Base-by-base conservation (phyloP, 2,329 filamentous ascomycete genomes). In the Aspergillus sp. region DNA sequence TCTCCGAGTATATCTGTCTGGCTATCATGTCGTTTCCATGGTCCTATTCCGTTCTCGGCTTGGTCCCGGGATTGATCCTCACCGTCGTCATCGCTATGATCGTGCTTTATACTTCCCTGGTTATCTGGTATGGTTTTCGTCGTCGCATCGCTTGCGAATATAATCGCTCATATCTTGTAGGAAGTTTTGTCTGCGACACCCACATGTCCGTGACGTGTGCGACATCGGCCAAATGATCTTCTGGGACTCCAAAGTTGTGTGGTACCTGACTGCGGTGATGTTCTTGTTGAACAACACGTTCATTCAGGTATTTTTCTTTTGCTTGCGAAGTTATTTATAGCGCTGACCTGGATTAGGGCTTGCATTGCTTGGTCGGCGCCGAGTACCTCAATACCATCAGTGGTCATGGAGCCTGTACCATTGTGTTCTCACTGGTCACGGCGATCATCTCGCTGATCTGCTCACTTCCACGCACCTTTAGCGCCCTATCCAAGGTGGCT, bases 171-270 rank as follows among this genome's bases (percentile, higher is more conserved):
- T 50, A 28, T 69, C 10, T 74, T 80, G 8, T 70, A 93, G 90
- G 92, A 87, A 93, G 74, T 97, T 97, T 71, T 97, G 93, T 74
- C 79, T 97, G 60, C 87, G 92, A 51, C 92, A 97, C 72, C 93
- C 93, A 0, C 91, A 97, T 74, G 88, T 96, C 61, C 88, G 92
- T 68, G 93, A 97, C 79, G 91, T 97, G 13, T 97, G 92, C 73
- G 93, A 97, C 73, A 91, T 97, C 72, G 93, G 92, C n/a, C 91
- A 97, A 76, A 93, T 93, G 84, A 85, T 97, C 21, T 97, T 96
- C 78, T 96, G 90, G 88, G 89, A 89, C 65, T 88, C 91, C 75
- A 87, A 85, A 61, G 91, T 89, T 85, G 87, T 83, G 2, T 89
- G 86, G 80, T 87, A 81, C 69, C 78, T 83, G 58, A 89, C 87